phyloP scores from a whole-genome alignment of 306 rosid species.

The Pterocarpus santalinus region DNA sequence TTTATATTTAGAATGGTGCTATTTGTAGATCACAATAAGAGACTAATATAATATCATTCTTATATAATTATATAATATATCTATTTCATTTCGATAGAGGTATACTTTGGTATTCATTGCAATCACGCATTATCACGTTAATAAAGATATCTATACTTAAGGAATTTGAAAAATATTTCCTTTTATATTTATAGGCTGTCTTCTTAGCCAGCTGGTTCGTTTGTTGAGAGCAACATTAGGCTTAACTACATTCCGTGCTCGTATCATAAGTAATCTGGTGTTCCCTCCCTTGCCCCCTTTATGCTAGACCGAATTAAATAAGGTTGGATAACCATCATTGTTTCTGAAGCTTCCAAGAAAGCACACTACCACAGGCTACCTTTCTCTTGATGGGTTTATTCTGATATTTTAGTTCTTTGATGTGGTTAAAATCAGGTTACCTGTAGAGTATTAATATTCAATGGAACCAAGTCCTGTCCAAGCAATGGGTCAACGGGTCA shows the following conservation, averaged over 20 bases:
- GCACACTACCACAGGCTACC: not conserved
- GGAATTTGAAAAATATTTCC: no score
- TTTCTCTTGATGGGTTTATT: not conserved
- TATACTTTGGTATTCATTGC: no score
- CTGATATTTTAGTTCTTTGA: not conserved
- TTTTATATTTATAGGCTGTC: slow-evolving; percentile 5
- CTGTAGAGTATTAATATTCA: not conserved
- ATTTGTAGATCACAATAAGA: no score
- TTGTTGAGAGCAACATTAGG: slow-evolving; percentile 29
- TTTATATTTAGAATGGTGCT: no score
- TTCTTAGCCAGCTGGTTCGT: slow-evolving; percentile 32
- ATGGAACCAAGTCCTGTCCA: not conserved
- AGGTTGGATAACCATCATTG: not conserved
- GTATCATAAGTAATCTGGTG: not conserved
- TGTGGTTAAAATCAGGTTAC: not conserved
- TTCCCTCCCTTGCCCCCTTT: not conserved
- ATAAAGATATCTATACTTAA: no score
- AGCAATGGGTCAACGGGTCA: not conserved
- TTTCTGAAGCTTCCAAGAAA: slow-evolving; percentile 24
- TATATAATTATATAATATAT: no score
- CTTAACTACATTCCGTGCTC: not conserved
- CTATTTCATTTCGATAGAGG: no score
- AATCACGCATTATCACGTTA: no score
- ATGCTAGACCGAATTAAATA: not conserved
- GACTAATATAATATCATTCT: no score